Conservation (phyloP, 495 filamentous ascomycete genomes). For the Aspergillus mulundensis region DNA sequence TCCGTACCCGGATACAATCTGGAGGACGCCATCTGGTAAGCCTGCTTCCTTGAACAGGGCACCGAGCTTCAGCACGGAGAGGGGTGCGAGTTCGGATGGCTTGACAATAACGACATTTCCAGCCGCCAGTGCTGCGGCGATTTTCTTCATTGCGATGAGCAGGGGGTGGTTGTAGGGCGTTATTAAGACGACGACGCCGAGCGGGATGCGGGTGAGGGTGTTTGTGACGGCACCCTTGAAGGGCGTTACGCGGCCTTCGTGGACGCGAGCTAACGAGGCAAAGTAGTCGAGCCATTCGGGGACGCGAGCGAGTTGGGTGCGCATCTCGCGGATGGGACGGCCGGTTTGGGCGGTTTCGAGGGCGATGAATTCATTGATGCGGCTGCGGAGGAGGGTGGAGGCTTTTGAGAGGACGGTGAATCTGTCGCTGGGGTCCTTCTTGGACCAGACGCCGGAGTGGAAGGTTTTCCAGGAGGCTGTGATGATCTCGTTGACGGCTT, state of each 20-base stretch:
- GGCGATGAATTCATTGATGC: constrained; percentile 47
- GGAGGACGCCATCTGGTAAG: constrained; percentile 53
- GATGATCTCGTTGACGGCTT: constrained; percentile 46
- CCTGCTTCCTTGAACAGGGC: constrained; percentile 50
- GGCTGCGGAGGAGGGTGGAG: constrained; percentile 45
- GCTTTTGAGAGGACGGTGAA: constrained; percentile 55
- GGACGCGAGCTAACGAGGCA: constrained; percentile 53
- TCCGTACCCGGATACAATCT: constrained; percentile 55
- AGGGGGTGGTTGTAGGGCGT: constrained; percentile 65
- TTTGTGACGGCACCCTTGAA: constrained; percentile 59
- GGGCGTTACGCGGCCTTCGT: constrained; percentile 58
- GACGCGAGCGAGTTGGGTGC: constrained; percentile 57
- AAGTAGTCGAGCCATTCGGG: constrained; percentile 65
- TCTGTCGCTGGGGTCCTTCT: constrained; percentile 47
- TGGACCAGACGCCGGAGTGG: constrained; percentile 55
- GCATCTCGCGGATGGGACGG: constrained; percentile 61
- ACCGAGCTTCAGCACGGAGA: constrained; percentile 52
- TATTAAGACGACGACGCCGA: constrained; percentile 62
- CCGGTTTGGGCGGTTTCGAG: constrained; percentile 61
- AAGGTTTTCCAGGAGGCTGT: constrained; percentile 44
- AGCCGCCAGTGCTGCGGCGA: constrained; percentile 57
- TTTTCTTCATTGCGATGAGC: constrained; percentile 60
- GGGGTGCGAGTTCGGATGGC: constrained; percentile 56
- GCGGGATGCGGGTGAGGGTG: constrained; percentile 53
- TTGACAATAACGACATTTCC: constrained; percentile 62